phyloP scores from a whole-genome alignment of 768 basidiomycete species.

The Leccinum disarticulatum region DNA sequence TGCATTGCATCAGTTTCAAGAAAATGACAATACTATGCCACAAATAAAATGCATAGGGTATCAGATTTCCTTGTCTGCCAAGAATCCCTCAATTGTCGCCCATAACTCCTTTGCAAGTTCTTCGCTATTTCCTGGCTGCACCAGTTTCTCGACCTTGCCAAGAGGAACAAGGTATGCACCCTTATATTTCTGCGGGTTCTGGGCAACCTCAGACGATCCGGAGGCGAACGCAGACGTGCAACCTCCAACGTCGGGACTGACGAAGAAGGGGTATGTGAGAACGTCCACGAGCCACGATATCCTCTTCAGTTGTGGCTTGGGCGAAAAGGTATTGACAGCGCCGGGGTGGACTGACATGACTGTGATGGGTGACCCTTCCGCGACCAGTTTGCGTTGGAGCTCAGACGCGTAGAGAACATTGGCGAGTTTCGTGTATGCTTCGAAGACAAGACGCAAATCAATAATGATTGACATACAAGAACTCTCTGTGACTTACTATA shows the following conservation, averaged over 20 bases:
- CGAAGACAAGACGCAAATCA: background rate
- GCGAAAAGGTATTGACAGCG: slow-evolving; percentile 31
- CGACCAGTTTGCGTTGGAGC: slow-evolving; percentile 45
- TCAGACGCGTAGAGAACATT: slow-evolving; percentile 48
- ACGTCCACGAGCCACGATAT: slow-evolving; percentile 23
- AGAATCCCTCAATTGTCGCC: slow-evolving; percentile 26
- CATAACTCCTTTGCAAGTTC: slow-evolving; percentile 32
- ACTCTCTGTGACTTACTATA: slow-evolving; percentile 33
- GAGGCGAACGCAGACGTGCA: slow-evolving; percentile 32
- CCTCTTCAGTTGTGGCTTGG: slow-evolving; percentile 16
- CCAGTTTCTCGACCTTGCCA: slow-evolving; percentile 15
- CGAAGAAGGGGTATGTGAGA: background rate
- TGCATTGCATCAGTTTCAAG: too few species aligned
- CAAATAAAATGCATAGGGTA: too few species aligned
- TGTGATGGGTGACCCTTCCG: slow-evolving; percentile 2
- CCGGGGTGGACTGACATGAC: slow-evolving; percentile 32
- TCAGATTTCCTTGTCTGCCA: slow-evolving; percentile 25
- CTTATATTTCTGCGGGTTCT: slow-evolving; percentile 25
- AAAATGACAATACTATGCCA: background rate
- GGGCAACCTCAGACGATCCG: slow-evolving; percentile 23
- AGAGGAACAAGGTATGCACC: slow-evolving; percentile 36
- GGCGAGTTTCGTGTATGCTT: slow-evolving; percentile 54
- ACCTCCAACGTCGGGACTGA: slow-evolving; percentile 25
- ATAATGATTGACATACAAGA: background rate
- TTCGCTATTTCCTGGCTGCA: slow-evolving; percentile 18